These are phyloP conservation scores for Ceratocystis destructans DNA, from an alignment of 2,329 filamentous ascomycete species.

Conservation along the genomic window DNA sequence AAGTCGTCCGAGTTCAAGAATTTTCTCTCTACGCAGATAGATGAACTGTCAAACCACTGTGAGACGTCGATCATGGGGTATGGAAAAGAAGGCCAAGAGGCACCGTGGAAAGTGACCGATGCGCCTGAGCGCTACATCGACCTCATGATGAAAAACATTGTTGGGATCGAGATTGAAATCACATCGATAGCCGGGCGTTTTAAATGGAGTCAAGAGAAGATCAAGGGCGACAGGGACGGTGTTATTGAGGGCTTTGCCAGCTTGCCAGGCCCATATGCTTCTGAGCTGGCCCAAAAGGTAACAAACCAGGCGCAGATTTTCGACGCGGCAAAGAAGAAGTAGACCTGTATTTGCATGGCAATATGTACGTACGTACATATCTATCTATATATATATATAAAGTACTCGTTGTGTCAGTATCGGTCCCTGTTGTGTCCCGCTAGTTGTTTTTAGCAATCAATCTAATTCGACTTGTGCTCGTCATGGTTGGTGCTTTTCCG, in stretches of 20 bases:
- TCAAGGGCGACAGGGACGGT: slow-evolving; percentile 39
- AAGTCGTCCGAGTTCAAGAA: slow-evolving; percentile 30
- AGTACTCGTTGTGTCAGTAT: no score
- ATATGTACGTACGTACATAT: no score
- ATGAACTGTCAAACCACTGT: slow-evolving; percentile 36
- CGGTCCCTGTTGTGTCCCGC: no score
- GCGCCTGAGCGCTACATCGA: slow-evolving; percentile 44
- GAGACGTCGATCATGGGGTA: slow-evolving; percentile 46
- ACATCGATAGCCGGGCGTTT: slow-evolving; percentile 45
- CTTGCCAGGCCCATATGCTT: not conserved
- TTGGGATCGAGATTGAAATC: slow-evolving; percentile 47
- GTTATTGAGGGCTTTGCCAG: slow-evolving; percentile 41
- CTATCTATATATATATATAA: no score
- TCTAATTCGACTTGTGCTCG: no score
- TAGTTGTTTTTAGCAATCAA: no score
- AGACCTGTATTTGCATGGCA: no score
- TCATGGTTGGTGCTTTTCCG: no score
- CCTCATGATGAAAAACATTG: slow-evolving; percentile 43
- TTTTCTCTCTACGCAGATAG: slow-evolving; percentile 40
- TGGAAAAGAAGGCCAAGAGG: slow-evolving; percentile 25
- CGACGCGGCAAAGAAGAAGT: not conserved
- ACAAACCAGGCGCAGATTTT: not conserved
- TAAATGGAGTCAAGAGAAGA: slow-evolving; percentile 53
- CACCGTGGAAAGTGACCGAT: slow-evolving; percentile 43
- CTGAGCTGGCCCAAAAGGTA: not conserved